Conservation (phyloP, 768 basidiomycete species). For the Tricholoma flavovirens region DNA sequence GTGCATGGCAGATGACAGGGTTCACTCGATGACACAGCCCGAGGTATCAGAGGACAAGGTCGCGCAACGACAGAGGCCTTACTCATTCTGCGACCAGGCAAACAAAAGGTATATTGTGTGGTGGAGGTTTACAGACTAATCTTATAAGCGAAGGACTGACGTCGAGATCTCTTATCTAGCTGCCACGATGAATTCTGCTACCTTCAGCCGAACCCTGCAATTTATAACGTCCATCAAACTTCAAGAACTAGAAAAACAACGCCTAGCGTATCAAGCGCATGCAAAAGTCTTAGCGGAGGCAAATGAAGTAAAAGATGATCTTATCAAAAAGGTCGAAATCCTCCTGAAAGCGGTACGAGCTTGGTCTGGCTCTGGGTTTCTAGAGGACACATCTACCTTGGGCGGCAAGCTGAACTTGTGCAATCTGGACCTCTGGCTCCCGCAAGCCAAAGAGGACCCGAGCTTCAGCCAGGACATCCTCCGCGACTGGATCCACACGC, state of each 20-base stretch:
- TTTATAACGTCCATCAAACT: slow-evolving; percentile 41
- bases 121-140: no score
- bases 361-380: slow-evolving; percentile 30
- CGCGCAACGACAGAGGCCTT: no score
- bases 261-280: slow-evolving; percentile 28
- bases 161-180: not conserved
- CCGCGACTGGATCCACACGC: slow-evolving; percentile 30
- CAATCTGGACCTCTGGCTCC: slow-evolving; percentile 32
- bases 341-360: slow-evolving; percentile 27
- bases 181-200: slow-evolving; percentile 5
- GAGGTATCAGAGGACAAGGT: no score
- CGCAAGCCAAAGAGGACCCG: slow-evolving; percentile 36
- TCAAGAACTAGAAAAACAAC: slow-evolving; percentile 37
- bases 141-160: not conserved
- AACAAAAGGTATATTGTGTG: no score
- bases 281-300: slow-evolving; percentile 26
- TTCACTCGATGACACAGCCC: no score
- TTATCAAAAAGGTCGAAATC: slow-evolving; percentile 28
- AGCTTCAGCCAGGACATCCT: slow-evolving; percentile 31
- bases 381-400: slow-evolving; percentile 11
- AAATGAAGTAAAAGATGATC: slow-evolving; percentile 16
- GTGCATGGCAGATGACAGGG: no score
- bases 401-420: slow-evolving; percentile 22
- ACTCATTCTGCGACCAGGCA: no score
- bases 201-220: slow-evolving; percentile 35